These are phyloP conservation scores for Podila epicladia DNA, from an alignment of 192 early-diverging fungal genomes.

Conservation along the genomic window DNA sequence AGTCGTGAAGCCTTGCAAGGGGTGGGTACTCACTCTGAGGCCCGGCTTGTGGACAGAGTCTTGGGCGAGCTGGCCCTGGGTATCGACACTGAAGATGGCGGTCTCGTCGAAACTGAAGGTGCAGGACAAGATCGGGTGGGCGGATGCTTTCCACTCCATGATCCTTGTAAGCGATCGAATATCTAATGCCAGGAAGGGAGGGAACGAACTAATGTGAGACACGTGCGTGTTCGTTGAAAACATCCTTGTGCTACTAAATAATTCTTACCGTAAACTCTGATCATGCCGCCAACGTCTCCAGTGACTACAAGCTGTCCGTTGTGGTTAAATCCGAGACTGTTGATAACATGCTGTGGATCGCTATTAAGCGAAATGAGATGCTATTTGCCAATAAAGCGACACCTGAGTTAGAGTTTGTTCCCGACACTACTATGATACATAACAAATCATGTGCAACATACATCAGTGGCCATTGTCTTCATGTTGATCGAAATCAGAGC, in stretches of 20 bases:
- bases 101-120: conserved; percentile 75
- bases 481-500: conserved; percentile 62
- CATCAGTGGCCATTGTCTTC: conserved; percentile 62
- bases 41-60: conserved; percentile 67
- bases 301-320: conserved; percentile 70
- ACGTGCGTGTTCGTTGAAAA: neutral
- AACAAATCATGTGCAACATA: conserved; percentile 14
- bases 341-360: conserved; percentile 44
- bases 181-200: conserved; percentile 42
- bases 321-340: conserved; percentile 68
- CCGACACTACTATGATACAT: neutral
- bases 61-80: conserved; percentile 51
- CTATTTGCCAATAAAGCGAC: conserved; percentile 13
- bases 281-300: conserved; percentile 59
- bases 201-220: neutral
- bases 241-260: neutral
- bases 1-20: conserved; percentile 59
- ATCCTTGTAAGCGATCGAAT: conserved; percentile 61
- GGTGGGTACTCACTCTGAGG: conserved; percentile 32
- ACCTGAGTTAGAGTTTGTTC: neutral
- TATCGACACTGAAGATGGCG: conserved; percentile 60
- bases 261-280: conserved; percentile 61
- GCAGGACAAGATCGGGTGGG: conserved; percentile 54
- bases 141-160: conserved; percentile 63
- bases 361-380: conserved; percentile 13